A percentile compares a stretch with the other conserved stretches of the same genome.
Conservation (phyloP, 257 asterid species). For the Primulina tabacum region DNA sequence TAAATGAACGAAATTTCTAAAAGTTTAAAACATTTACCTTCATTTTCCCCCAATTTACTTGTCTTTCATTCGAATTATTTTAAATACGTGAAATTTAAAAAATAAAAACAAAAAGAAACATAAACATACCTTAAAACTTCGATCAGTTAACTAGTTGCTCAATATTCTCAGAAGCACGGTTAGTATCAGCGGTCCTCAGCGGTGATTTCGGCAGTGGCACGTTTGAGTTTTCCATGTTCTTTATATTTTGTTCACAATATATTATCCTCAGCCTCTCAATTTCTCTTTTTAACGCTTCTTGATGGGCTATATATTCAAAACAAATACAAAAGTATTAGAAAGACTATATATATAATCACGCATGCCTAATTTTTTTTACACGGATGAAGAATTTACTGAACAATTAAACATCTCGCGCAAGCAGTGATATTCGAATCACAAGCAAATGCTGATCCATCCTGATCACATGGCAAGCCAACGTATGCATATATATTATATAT, state of each 20-base stretch:
- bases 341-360: too few species aligned
- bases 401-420: too few species aligned
- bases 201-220: slow-evolving; percentile 40
- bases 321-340: too few species aligned
- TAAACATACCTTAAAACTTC: slow-evolving; percentile 22
- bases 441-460: too few species aligned
- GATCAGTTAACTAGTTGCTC: slow-evolving; percentile 61
- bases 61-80: not conserved
- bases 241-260: slow-evolving; percentile 64
- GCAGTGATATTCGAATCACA: too few species aligned
- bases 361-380: too few species aligned
- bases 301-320: slow-evolving; percentile 54
- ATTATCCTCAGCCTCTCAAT: slow-evolving; percentile 83
- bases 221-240: slow-evolving; percentile 56
- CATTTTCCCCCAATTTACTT: not conserved
- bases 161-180: slow-evolving; percentile 36
- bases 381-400: too few species aligned
- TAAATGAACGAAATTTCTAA: too few species aligned
- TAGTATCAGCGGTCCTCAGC: slow-evolving; percentile 37
- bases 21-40: not conserved
- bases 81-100: not conserved
- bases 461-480: too few species aligned
- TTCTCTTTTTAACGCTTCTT: slow-evolving; percentile 92
- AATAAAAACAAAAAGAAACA: not conserved
- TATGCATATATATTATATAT: too few species aligned